Base-by-base conservation (phyloP, 768 basidiomycete species). In the Tricholomella constricta region DNA sequence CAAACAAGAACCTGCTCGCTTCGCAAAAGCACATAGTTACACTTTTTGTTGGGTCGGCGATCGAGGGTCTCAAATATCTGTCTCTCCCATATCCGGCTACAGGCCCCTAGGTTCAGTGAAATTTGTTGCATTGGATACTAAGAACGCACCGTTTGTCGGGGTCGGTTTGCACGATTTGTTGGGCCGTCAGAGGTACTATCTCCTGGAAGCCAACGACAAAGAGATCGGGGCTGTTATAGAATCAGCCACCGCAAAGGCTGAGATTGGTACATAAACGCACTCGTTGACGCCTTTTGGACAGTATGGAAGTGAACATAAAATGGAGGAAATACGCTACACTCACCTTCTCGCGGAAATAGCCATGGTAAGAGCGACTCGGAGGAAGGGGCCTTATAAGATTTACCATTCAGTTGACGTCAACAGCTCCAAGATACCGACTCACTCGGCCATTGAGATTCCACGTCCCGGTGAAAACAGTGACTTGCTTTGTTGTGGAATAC, bases 361-460 rank as follows among this genome's bases (percentile, higher is more conserved):
- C 96, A 98, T 2, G 93, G 84, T 15, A 91, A 65, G 23, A 98
- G 72, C 1, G 90, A 87, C 71, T 94, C 96, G 10, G 83, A 84
- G 20, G 89, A 84, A 22, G 89, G 89, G 45, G 84, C 75, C 84
- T 92, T 55, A 37, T 26, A 32, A 15, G 23, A 17, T 45, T 36
- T 31, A 48, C n/a, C n/a, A n/a, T n/a, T 56, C 9, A 56, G 32
- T 22, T 15, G 41, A 27, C 40, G 42, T 47, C 11, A 36, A 37
- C 12, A 29, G 9, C 12, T 27, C 12, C 37, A 54, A 50, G 11
- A 25, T 46, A 42, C 9, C 36, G 8, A 67, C 79, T 56, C 63
- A 94, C 94, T 70, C 83, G 78, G 42, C 94, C 97, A 63, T 96
- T 97, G 54, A 99, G 70, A 70, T 99, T 98, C 93, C 94, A 99